Base-by-base conservation (phyloP, 179 eudicot genomes). In the Actinidia arguta region DNA sequence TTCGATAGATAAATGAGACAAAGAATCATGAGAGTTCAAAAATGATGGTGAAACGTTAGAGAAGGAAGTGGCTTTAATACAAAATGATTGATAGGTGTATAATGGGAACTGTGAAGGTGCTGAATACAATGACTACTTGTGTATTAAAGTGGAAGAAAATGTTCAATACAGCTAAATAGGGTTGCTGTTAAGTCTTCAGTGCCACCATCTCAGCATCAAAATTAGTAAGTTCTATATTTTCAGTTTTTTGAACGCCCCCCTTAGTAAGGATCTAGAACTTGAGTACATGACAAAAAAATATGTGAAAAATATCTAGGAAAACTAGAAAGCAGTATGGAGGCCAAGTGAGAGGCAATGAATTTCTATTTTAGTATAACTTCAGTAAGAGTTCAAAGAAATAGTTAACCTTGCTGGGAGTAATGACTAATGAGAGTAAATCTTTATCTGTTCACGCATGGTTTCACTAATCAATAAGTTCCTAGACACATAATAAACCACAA, bases 61-160 rank as follows among this genome's bases (percentile, higher is more conserved):
- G 47, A 39, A 54, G n/a, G 48, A 27, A 46, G n/a, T 36, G 11
- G 52, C 8, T n/a, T 47, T 13, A n/a, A 18, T 36, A 20, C 50
- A 50, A 44, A 44, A 70, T 70, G 75, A 69, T 42, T 42, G 4
- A 17, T 17, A 8, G 31, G 27, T 25, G 4, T 3, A 5, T 10
- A n/a, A 14, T 17, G 9, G 10, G 16, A 46, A 24, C 25, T 46
- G 8, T 24, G 54, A n/a, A 14, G 6, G 50, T 77, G 16, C 80
- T 77, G 13, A 50, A n/a, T n/a, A 46, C 75, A 71, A n/a, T 71
- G 52, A 71, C 36, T 22, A 24, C 31, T 73, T 73, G 11, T 51
- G 11, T 51, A 73, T 73, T 11, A 51, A 73, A 73, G 76, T 73
- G 42, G 10, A 51, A 25, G 44, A 20, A 73, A 13, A 47, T 71